phyloP scores from a whole-genome alignment of 176 grass and related monocot genomes.

The Urochloa ruziziensis region DNA sequence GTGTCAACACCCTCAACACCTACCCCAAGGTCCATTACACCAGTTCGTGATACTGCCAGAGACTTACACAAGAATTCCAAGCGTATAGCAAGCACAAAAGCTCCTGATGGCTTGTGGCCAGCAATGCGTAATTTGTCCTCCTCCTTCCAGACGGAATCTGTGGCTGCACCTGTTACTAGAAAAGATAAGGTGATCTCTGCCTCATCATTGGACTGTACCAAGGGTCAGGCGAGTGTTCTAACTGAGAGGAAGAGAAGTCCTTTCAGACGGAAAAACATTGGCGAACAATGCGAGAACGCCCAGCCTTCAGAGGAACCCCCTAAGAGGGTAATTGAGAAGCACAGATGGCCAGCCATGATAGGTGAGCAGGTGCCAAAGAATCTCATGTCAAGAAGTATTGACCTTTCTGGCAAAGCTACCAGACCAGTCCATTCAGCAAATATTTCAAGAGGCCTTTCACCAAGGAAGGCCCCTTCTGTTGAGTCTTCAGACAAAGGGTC shows the following conservation, averaged over 20 bases:
- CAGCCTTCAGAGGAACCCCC: conserved; percentile 42
- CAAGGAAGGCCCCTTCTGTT: conserved; percentile 35
- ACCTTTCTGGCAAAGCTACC: conserved; percentile 44
- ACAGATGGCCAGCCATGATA: conserved; percentile 65
- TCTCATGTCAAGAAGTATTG: conserved; percentile 42
- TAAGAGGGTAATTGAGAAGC: conserved; percentile 51
- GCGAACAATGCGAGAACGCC: conserved; percentile 66
- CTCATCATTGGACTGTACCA: conserved; percentile 29
- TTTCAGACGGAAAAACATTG: conserved; percentile 58
- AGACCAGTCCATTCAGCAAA: conserved; percentile 35
- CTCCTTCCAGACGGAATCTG: conserved; percentile 70
- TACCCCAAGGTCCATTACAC: conserved; percentile 54
- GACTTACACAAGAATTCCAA: conserved; percentile 49
- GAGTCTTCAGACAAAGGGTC: conserved; percentile 29
- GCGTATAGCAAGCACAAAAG: conserved; percentile 29
- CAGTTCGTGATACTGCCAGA: conserved; percentile 47
- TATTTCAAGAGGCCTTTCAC: conserved; percentile 52
- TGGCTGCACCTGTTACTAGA: conserved; percentile 44
- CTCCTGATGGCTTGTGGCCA: conserved; percentile 82
- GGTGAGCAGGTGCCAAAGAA: conserved; percentile 42
- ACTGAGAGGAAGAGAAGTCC: conserved; percentile 75
- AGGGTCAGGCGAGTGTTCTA: not conserved
- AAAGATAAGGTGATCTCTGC: conserved; percentile 38
- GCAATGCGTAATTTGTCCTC: conserved; percentile 80
- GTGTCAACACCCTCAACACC: conserved; percentile 49